Conservation (phyloP, 768 basidiomycete genomes). For the Suillus sp. region DNA sequence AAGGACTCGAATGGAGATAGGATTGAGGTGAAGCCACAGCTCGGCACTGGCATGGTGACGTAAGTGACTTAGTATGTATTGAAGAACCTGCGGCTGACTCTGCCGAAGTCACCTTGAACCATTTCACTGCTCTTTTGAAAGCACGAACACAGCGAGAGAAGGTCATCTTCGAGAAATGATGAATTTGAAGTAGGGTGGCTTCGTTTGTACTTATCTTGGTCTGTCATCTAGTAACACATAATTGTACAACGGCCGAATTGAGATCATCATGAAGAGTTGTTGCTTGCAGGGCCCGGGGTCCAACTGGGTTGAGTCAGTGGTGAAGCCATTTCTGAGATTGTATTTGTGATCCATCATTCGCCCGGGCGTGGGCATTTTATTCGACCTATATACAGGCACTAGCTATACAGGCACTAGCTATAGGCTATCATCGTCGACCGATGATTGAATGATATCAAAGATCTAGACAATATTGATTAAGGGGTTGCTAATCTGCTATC, state of each 20-base stretch:
- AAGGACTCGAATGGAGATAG: background rate
- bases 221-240: too few relatives aligned
- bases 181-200: background rate
- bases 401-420: too few relatives aligned
- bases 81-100: background rate
- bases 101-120: background rate
- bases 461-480: too few relatives aligned
- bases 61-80: background rate
- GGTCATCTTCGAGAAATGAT: background rate
- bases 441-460: too few relatives aligned
- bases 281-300: background rate
- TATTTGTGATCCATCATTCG: background rate
- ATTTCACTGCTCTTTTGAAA: background rate
- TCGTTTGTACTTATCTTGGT: background rate
- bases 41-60: background rate
- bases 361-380: too few relatives aligned
- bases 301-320: background rate
- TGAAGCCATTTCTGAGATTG: background rate
- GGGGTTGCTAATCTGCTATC: too few relatives aligned
- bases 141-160: background rate
- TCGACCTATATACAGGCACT: too few relatives aligned
- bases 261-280: too few relatives aligned
- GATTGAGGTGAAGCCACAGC: constrained; percentile 1
- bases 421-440: too few relatives aligned
- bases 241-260: too few relatives aligned